Percentiles rank a stretch among this genome's conserved stretches.
Evolutionary conservation across 2,329 filamentous ascomycete species (phyloP).

Genomic region (Aspergillus felis): DNA sequence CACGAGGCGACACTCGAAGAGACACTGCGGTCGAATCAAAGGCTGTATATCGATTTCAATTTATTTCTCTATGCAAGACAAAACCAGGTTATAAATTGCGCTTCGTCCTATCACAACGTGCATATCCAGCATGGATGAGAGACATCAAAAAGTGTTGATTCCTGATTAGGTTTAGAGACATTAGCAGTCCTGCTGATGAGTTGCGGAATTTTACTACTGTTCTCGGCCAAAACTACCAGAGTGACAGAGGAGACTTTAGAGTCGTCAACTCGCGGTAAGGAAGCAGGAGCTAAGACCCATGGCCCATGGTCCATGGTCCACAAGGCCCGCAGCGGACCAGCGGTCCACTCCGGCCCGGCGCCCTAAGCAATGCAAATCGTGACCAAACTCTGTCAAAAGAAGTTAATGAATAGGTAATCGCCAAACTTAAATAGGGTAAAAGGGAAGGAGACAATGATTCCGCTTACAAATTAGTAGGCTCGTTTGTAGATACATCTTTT

Average conservation of each 20-base stretch:
- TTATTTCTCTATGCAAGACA: slow-evolving; percentile 11
- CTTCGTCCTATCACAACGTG: slow-evolving; percentile 14
- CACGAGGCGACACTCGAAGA: slow-evolving; percentile 15
- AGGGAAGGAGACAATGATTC: background rate
- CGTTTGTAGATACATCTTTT: background rate
- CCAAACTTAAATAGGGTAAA: background rate
- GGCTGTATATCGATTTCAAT: slow-evolving; percentile 14
- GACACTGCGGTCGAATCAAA: slow-evolving; percentile 11
- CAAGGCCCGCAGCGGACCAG: slow-evolving; percentile 22
- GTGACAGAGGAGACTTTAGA: background rate
- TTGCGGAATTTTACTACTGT: too few species aligned
- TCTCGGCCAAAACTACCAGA: too few species aligned
- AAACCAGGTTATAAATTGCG: slow-evolving; percentile 9
- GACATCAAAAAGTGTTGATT: background rate
- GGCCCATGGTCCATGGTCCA: slow-evolving; percentile 18
- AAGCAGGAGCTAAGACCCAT: slow-evolving; percentile 17
- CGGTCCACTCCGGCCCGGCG: slow-evolving; percentile 25
- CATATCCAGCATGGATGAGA: slow-evolving; percentile 11
- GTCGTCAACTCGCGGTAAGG: background rate
- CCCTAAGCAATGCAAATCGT: slow-evolving; percentile 23
- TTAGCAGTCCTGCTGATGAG: slow-evolving; percentile 7
- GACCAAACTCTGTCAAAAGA: background rate
- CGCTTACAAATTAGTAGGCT: background rate
- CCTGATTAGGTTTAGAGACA: slow-evolving; percentile 1
- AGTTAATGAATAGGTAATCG: slow-evolving; percentile 1